These are phyloP conservation scores for Mycena pura DNA, from an alignment of 768 basidiomycete genomes.

Conservation along the genomic window DNA sequence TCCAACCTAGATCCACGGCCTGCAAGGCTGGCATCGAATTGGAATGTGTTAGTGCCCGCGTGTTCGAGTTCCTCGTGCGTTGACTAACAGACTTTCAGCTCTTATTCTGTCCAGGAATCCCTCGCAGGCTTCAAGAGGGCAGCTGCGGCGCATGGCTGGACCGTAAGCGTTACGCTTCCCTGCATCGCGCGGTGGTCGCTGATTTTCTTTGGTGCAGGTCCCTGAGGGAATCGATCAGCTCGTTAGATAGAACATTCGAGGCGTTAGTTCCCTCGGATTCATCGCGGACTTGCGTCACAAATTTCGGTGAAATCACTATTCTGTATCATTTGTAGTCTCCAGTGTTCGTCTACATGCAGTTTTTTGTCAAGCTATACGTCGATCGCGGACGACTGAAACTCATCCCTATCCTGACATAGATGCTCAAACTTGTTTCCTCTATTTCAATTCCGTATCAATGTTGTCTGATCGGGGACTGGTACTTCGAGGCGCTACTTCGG, in stretches of 20 bases:
- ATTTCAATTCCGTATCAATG: too few species aligned
- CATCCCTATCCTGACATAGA: too few species aligned
- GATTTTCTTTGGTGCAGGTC: conserved; percentile 31
- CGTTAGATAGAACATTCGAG: conserved; percentile 32
- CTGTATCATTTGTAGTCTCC: too few species aligned
- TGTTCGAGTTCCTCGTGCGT: neutral
- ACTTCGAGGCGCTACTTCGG: too few species aligned
- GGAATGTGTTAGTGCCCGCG: conserved; percentile 48
- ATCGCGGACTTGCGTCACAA: too few species aligned
- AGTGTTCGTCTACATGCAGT: too few species aligned
- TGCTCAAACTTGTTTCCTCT: too few species aligned
- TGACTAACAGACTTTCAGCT: conserved; percentile 32
- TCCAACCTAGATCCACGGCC: conserved; percentile 71
- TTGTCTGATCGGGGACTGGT: too few species aligned
- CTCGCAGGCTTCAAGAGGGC: conserved; percentile 70
- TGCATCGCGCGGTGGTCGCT: neutral
- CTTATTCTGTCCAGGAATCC: conserved; percentile 63
- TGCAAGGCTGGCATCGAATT: conserved; percentile 60
- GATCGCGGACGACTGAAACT: too few species aligned
- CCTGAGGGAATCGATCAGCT: conserved; percentile 44
- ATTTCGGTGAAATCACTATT: too few species aligned
- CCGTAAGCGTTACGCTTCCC: conserved; percentile 39
- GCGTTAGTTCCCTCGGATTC: too few species aligned
- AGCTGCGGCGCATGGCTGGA: conserved; percentile 70
- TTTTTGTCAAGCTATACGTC: too few species aligned